phyloP scores from a whole-genome alignment of 805 yeast species.

The Hanseniaspora lindneri region DNA sequence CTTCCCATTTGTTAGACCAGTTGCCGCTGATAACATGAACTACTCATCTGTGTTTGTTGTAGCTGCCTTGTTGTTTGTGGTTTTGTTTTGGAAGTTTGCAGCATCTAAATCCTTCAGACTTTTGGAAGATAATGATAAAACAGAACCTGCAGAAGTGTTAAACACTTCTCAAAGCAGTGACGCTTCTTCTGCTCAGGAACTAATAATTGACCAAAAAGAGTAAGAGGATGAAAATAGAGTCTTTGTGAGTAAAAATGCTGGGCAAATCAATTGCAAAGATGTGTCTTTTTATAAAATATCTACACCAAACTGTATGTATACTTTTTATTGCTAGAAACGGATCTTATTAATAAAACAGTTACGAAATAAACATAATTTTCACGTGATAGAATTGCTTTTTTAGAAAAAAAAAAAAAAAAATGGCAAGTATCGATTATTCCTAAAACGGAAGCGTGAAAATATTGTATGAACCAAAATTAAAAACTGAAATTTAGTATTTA shows the following conservation, averaged over 20 bases:
- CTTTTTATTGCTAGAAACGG: too few species aligned
- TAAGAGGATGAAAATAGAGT: background rate
- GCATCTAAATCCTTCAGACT: slow-evolving; percentile 30
- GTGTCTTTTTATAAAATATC: background rate
- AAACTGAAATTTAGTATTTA: too few species aligned
- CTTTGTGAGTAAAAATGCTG: background rate
- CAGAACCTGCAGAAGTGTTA: slow-evolving; percentile 8
- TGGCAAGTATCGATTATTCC: too few species aligned
- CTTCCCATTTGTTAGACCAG: slow-evolving; percentile 56
- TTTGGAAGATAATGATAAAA: slow-evolving; percentile 22
- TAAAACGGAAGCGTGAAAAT: background rate
- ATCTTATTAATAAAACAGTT: background rate
- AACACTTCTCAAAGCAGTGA: slow-evolving; percentile 16
- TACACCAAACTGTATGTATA: too few species aligned
- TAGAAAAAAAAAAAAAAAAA: too few species aligned
- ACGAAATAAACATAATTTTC: background rate
- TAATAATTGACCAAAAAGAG: background rate
- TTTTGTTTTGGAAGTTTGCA: slow-evolving; percentile 42
- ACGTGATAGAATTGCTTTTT: background rate
- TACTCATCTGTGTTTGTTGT: slow-evolving; percentile 48
- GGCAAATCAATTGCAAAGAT: background rate
- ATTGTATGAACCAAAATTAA: background rate
- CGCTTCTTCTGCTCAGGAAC: background rate
- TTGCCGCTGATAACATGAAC: slow-evolving; percentile 49
- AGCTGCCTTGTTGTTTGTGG: slow-evolving; percentile 35